phyloP scores from a whole-genome alignment of 176 grass and related monocot species.

The Thalia dealbata region DNA sequence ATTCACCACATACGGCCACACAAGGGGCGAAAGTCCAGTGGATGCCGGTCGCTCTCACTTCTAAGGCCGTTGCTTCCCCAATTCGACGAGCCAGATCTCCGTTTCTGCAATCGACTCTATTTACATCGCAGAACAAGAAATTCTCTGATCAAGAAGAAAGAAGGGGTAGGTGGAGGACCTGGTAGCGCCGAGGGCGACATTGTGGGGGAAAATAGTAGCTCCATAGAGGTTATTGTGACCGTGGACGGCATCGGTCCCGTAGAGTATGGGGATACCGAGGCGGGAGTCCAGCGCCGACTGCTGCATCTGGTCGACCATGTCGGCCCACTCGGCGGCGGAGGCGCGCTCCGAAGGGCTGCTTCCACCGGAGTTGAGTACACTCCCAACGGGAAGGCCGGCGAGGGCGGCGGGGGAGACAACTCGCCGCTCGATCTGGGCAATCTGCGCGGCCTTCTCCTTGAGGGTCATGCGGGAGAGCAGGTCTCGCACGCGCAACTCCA shows the following conservation, averaged over 20 bases:
- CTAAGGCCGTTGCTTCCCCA: slow-evolving; percentile 56
- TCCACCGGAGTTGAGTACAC: slow-evolving; percentile 59
- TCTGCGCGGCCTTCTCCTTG: slow-evolving; percentile 73
- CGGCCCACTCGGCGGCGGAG: slow-evolving; percentile 49
- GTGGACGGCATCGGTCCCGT: slow-evolving; percentile 66
- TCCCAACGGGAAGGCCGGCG: slow-evolving; percentile 37
- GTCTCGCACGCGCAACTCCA: slow-evolving; percentile 61
- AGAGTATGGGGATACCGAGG: slow-evolving; percentile 65
- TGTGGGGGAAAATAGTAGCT: slow-evolving; percentile 86
- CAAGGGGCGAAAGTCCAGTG: slow-evolving; percentile 83
- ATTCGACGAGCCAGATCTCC: slow-evolving; percentile 42
- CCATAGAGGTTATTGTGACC: slow-evolving; percentile 83
- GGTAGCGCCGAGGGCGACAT: slow-evolving; percentile 63
- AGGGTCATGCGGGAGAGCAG: slow-evolving; percentile 81
- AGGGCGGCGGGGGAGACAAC: slow-evolving; percentile 43
- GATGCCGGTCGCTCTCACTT: slow-evolving; percentile 63
- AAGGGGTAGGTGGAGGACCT: slow-evolving; percentile 27
- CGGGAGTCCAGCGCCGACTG: slow-evolving; percentile 59
- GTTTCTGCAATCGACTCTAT: slow-evolving; percentile 36
- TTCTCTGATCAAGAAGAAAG: not conserved
- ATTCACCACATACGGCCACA: slow-evolving; percentile 47
- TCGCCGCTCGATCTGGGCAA: slow-evolving; percentile 76
- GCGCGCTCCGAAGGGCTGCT: slow-evolving; percentile 41
- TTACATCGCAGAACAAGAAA: not conserved
- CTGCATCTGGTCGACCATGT: slow-evolving; percentile 73